These are phyloP conservation scores for Penicillium canescens DNA, from an alignment of 495 filamentous ascomycete genomes.

Conservation along the genomic window DNA sequence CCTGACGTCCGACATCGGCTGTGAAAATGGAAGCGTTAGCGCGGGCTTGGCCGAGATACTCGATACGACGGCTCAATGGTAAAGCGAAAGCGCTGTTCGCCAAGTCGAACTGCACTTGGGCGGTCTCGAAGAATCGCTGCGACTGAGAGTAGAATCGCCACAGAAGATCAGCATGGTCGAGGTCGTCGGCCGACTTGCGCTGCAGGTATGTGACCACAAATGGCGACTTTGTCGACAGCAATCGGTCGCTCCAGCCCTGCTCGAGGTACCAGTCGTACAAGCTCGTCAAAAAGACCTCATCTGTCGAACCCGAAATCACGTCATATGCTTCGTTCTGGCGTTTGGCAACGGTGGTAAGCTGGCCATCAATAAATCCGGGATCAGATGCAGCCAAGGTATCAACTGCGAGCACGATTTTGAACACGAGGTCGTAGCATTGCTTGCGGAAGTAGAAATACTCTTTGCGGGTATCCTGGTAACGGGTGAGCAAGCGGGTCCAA, in stretches of 20 bases:
- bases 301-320: constrained; percentile 78
- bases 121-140: constrained; percentile 78
- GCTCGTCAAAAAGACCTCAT: constrained; percentile 91
- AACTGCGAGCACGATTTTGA: constrained; percentile 71
- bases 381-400: constrained; percentile 65
- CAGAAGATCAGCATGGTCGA: constrained; percentile 83
- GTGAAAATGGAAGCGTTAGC: constrained; percentile 80
- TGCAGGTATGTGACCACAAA: constrained; percentile 87
- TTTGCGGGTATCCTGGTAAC: constrained; percentile 61
- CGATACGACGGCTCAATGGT: constrained; percentile 74
- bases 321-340: constrained; percentile 84
- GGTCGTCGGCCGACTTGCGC: constrained; percentile 63
- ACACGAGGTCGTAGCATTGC: constrained; percentile 80
- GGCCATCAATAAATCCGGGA: constrained; percentile 75
- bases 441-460: constrained; percentile 68
- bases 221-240: constrained; percentile 78
- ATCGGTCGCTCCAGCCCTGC: constrained; percentile 76
- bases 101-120: constrained; percentile 78
- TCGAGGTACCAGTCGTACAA: constrained; percentile 96
- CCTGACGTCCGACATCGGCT: constrained; percentile 67
- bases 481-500: constrained; percentile 8
- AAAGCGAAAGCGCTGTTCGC: constrained; percentile 79
- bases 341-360: constrained; percentile 68
- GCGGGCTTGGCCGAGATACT: constrained; percentile 84
- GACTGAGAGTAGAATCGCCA: constrained; percentile 86